These are phyloP conservation scores for Staphylotrichum tortipilum DNA, from an alignment of 495 filamentous ascomycete genomes.

Conservation along the genomic window DNA sequence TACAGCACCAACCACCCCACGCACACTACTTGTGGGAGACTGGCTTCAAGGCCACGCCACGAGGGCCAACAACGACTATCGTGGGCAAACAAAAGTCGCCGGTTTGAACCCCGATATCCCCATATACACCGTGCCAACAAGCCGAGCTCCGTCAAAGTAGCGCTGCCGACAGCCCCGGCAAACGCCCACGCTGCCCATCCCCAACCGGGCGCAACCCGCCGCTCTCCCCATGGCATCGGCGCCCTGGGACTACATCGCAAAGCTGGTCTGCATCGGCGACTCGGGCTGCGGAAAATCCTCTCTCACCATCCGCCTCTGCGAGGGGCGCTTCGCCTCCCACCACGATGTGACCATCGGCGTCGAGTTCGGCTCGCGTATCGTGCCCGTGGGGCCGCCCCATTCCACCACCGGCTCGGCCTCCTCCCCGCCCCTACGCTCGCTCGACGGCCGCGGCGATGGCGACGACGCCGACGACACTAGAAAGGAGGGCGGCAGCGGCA, in stretches of 20 bases:
- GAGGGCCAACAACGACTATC: not conserved
- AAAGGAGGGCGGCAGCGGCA: not conserved
- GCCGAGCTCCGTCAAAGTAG: not conserved
- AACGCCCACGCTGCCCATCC: not conserved
- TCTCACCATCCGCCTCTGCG: conserved; percentile 90
- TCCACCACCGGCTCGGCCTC: conserved; percentile 28
- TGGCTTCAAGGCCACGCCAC: too few species aligned
- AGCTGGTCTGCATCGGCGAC: conserved; percentile 95
- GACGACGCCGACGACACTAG: not conserved
- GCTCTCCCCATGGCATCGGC: conserved; percentile 40
- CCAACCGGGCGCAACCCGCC: not conserved
- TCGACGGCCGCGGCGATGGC: not conserved
- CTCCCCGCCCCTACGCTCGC: conserved; percentile 23
- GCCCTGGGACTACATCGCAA: conserved; percentile 96
- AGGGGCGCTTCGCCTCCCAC: conserved; percentile 84
- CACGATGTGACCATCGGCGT: conserved; percentile 98
- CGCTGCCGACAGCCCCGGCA: not conserved
- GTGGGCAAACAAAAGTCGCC: too few species aligned
- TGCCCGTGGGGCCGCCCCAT: conserved; percentile 78
- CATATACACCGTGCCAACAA: too few species aligned
- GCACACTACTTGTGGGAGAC: too few species aligned
- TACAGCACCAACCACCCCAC: too few species aligned
- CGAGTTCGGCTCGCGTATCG: conserved; percentile 90
- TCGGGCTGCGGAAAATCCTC: conserved; percentile 84
- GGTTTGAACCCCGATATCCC: too few species aligned